Percentiles rank a stretch among this genome's conserved stretches.
Evolutionary conservation across 2,329 filamentous ascomycete species (phyloP).

Genomic region (Rhynchosporium secalis): DNA sequence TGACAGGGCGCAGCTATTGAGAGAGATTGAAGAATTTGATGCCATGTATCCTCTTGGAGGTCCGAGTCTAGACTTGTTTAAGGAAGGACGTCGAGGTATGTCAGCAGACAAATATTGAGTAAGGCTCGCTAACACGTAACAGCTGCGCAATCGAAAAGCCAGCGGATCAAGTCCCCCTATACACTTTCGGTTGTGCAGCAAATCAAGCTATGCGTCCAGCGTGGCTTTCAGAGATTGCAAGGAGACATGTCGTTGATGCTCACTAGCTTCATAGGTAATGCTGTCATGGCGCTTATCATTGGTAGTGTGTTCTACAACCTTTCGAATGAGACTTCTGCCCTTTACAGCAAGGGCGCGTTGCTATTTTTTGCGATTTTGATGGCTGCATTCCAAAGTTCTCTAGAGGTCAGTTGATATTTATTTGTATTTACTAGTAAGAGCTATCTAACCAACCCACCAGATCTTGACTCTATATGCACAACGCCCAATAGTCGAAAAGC

Average conservation of each 20-base stretch:
- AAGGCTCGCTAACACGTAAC: background rate
- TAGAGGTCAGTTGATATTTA: constrained; percentile 46
- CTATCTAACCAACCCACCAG: constrained; percentile 48
- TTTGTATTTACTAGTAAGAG: no score
- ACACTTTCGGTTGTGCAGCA: constrained; percentile 79
- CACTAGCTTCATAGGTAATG: constrained; percentile 41
- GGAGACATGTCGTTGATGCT: constrained; percentile 74
- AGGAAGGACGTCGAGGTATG: constrained; percentile 42
- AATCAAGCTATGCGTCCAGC: constrained; percentile 74
- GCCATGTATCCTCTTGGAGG: constrained; percentile 34
- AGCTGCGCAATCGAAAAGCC: constrained; percentile 33
- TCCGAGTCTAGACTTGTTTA: constrained; percentile 42
- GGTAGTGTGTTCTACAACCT: constrained; percentile 66
- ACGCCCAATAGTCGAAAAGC: constrained; percentile 84
- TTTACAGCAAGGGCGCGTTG: constrained; percentile 62
- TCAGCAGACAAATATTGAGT: background rate
- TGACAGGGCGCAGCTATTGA: constrained; percentile 44
- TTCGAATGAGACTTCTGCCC: constrained; percentile 50
- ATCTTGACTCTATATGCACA: constrained; percentile 86
- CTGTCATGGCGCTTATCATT: constrained; percentile 61
- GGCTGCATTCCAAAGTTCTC: constrained; percentile 61
- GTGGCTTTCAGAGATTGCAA: constrained; percentile 74
- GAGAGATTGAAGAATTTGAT: constrained; percentile 57
- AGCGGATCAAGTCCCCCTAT: constrained; percentile 72
- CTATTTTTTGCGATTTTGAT: constrained; percentile 69